A percentile compares a stretch with the other conserved stretches of the same genome.
These are phyloP conservation scores for Zostera marina DNA, from an alignment of 116 monocot species.

Conservation along the genomic window DNA sequence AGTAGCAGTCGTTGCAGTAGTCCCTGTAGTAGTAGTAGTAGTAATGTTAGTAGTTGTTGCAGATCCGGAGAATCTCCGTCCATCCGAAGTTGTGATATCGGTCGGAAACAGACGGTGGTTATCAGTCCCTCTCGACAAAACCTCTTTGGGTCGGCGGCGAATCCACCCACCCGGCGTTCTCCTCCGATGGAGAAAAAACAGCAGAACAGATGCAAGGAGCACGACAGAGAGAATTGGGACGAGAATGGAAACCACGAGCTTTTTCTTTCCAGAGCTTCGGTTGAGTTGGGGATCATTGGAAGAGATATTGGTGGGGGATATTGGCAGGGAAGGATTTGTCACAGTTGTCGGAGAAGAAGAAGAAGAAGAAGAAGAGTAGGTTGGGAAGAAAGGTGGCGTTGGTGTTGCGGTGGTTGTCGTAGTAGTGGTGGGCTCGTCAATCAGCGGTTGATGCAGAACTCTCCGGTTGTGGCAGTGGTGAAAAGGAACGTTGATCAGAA, in stretches of 20 bases:
- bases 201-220: neutral
- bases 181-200: constrained; percentile 6
- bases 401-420: neutral
- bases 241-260: constrained; percentile 14
- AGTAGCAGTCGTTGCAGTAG: constrained; percentile 4
- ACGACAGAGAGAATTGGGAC: constrained; percentile 12
- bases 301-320: constrained; percentile 41
- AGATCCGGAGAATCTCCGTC: constrained; percentile 7
- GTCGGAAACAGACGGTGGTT: constrained; percentile 29
- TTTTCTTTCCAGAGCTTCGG: constrained; percentile 6
- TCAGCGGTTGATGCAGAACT: constrained; percentile 22
- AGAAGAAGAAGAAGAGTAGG: constrained; percentile 15
- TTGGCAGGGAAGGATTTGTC: constrained; percentile 12
- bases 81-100: constrained; percentile 24
- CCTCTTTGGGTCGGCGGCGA: neutral
- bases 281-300: constrained; percentile 20
- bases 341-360: constrained; percentile 6
- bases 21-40: no score
- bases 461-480: constrained; percentile 11
- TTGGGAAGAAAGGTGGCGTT: constrained; percentile 35
- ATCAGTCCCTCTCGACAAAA: constrained; percentile 7
- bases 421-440: constrained; percentile 10
- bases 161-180: constrained; percentile 3
- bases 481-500: neutral
- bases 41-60: constrained; percentile 3